Percentiles rank a stretch among this genome's conserved stretches.
phyloP scores from a whole-genome alignment of 73 alveolate genomes.

The Durusdinium trenchii region DNA sequence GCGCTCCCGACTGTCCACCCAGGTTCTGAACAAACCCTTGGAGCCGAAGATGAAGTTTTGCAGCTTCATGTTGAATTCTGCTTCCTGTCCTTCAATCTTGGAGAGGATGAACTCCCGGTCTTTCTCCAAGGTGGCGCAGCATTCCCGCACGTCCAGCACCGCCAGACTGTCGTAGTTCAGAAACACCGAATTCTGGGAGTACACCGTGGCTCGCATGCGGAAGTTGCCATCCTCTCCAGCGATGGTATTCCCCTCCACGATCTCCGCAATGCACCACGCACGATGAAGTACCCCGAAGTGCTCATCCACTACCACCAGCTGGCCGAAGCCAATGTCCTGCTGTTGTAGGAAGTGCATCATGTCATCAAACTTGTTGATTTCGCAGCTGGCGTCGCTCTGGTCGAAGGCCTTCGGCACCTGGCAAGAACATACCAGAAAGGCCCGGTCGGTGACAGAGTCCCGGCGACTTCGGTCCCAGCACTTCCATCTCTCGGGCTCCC shows the following conservation, averaged over 20 bases:
- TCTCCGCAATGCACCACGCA: conserved; percentile 62
- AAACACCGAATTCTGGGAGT: not conserved
- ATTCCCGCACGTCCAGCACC: not conserved
- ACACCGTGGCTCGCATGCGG: not conserved
- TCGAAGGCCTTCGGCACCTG: not conserved
- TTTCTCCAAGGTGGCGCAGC: not conserved
- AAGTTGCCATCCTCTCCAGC: too few species aligned
- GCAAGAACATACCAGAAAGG: not conserved
- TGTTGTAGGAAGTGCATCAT: not conserved
- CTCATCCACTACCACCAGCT: conserved; percentile 59
- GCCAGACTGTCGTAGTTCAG: conserved; percentile 4
- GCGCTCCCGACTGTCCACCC: conserved; percentile 47
- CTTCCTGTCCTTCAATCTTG: not conserved
- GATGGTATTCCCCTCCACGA: not conserved
- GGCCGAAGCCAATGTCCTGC: not conserved
- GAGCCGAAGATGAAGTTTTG: conserved; percentile 25
- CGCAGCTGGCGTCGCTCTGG: not conserved
- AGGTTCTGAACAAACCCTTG: not conserved
- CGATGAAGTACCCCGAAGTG: conserved; percentile 1
- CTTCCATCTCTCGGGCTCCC: not conserved
- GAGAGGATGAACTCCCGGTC: not conserved
- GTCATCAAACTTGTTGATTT: conserved; percentile 65
- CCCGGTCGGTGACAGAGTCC: not conserved
- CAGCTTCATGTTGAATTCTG: conserved; percentile 9
- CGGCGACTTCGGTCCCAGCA: not conserved